A percentile compares a stretch with the other conserved stretches of the same genome.
phyloP scores from a whole-genome alignment of 768 basidiomycete genomes.

The Strobilomyces echinocephalus region DNA sequence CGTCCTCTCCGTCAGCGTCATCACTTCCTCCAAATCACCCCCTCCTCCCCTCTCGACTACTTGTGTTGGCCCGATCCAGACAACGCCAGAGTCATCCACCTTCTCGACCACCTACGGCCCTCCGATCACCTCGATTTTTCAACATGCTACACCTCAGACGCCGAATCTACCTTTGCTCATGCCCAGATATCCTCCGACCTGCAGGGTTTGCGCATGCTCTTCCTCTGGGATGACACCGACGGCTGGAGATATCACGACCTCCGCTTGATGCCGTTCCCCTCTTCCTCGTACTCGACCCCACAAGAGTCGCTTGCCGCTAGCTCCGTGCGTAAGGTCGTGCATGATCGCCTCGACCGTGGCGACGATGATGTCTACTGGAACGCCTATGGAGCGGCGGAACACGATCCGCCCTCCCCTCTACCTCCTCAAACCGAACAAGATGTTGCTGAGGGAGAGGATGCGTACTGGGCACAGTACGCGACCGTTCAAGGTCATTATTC shows the following conservation, averaged over 20 bases:
- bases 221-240: constrained; percentile 55
- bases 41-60: constrained; percentile 49
- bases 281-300: constrained; percentile 29
- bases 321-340: constrained; percentile 14
- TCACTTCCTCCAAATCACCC: constrained; percentile 52
- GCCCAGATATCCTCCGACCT: constrained; percentile 39
- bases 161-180: constrained; percentile 54
- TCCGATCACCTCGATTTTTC: constrained; percentile 29
- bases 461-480: constrained; percentile 75
- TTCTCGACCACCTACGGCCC: constrained; percentile 39
- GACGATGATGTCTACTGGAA: constrained; percentile 64
- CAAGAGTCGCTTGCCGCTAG: constrained; percentile 24
- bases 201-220: constrained; percentile 53
- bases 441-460: constrained; percentile 42
- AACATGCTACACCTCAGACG: constrained; percentile 42
- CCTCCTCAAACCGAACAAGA: constrained; percentile 8
- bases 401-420: constrained; percentile 21
- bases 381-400: constrained; percentile 45
- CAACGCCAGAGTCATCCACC: constrained; percentile 34
- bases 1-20: constrained; percentile 57
- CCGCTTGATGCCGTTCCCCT: constrained; percentile 67
- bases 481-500: constrained; percentile 54
- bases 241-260: constrained; percentile 72
- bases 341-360: constrained; percentile 27
- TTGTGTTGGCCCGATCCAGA: constrained; percentile 59